Conservation (phyloP, 768 basidiomycete genomes). For the Nevesoporus exiguus region DNA sequence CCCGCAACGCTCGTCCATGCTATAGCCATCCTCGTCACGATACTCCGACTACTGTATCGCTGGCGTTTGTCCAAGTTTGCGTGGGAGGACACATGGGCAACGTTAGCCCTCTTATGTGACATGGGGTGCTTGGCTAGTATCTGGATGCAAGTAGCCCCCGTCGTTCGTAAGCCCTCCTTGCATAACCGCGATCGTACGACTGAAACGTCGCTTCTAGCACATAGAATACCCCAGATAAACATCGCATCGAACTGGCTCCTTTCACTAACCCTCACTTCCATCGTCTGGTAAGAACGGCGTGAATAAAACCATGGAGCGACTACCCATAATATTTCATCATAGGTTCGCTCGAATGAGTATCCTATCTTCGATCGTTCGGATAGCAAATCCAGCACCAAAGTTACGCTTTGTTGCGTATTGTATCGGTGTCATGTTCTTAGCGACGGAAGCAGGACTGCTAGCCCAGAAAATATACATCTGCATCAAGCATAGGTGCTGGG, state of each 20-base stretch:
- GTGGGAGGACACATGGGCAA: conserved; percentile 31
- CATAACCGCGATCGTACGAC: not conserved
- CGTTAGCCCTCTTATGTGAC: conserved; percentile 21
- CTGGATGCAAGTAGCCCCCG: conserved; percentile 12
- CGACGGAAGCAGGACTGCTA: conserved; percentile 12
- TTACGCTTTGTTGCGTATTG: conserved; percentile 13
- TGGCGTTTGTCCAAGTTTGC: conserved; percentile 16
- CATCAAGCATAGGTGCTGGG: not conserved
- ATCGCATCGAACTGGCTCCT: conserved; percentile 14
- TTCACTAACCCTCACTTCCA: conserved; percentile 16
- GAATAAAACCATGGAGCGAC: not conserved
- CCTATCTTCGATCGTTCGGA: conserved; percentile 23
- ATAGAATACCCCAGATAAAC: not conserved
- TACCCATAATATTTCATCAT: not conserved
- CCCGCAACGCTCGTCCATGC: conserved; percentile 15
- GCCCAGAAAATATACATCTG: conserved; percentile 21
- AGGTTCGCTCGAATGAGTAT: conserved; percentile 31
- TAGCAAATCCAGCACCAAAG: conserved; percentile 13
- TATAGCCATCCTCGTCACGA: conserved; percentile 20
- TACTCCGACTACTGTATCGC: conserved; percentile 22
- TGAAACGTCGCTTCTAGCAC: not conserved
- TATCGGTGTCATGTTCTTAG: conserved; percentile 16
- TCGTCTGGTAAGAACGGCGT: conserved; percentile 19
- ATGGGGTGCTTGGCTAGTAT: conserved; percentile 17
- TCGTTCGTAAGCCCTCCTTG: conserved; percentile 8